Evolutionary conservation across 208 protist species (phyloP), one percentile per base, ranked within the genome.

Genomic region (Wallacemonas sp.): DNA sequence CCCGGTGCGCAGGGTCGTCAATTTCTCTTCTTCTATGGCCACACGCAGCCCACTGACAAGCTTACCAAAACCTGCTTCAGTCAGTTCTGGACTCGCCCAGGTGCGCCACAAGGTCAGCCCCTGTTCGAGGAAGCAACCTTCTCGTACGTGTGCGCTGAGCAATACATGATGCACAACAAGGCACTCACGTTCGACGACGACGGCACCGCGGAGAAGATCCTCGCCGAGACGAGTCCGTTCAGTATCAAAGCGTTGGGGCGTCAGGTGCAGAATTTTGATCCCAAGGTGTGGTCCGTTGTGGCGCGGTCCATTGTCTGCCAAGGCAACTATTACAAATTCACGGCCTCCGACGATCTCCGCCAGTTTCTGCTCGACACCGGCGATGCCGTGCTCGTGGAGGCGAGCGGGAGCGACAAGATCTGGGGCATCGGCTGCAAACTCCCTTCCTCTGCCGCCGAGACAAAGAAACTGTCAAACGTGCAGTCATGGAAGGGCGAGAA

Each of bases 111-210:
- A 4, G 52, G 52, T 4, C 16, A 58, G 14, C 26, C 32, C 12
- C 52, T 58, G 16, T 58, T 58, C 21, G 52, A 58, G 19, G 26
- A 58, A 11, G 52, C 12, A 8, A 4, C 16, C 30, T 58, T 9
- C 11, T 58, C 52, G 36, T 58, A 58, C 52, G 52, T 58, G 12
- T 58, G 52, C 30, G 52, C 52, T 24, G 52, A 58, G 52, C 52
- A 58, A 29, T 58, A 58, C 52, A 58, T 58, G 52, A 58, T 58
- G 52, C 52, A 58, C 32, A 16, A 58, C 32, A 58, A 58, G 30
- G 52, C 52, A 4, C 52, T 58, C 30, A 29, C 38, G 2, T 58
- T 58, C 30, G 32, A 24, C 52, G 32, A 58, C 19, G 52, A 58
- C 52, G 52, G 9, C 8, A 19, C 23, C 9, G 52, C 52, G 2